phyloP scores from a whole-genome alignment of 202 grass and related monocot genomes.

The Saccharum hybrid region DNA sequence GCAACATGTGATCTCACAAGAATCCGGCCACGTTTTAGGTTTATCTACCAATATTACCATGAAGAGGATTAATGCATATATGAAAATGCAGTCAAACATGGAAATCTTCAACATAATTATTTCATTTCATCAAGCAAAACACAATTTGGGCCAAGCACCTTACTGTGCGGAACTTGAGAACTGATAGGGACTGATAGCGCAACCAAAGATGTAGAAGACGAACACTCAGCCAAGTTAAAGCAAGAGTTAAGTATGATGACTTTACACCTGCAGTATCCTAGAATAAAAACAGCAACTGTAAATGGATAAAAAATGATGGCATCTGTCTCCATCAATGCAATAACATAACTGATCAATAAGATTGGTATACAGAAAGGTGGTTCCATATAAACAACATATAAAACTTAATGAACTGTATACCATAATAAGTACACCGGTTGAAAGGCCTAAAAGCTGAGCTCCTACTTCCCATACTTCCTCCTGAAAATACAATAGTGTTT shows the following conservation, averaged over 20 bases:
- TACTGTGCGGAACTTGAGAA: slow-evolving; percentile 93
- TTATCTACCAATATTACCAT: slow-evolving; percentile 65
- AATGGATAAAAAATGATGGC: slow-evolving; percentile 10
- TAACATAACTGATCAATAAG: slow-evolving; percentile 39
- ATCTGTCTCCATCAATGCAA: slow-evolving; percentile 16
- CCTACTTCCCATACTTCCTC: slow-evolving; percentile 99
- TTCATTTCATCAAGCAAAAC: slow-evolving; percentile 35
- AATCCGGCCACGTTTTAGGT: slow-evolving; percentile 83
- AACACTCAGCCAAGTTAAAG: slow-evolving; percentile 67
- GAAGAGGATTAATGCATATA: slow-evolving; percentile 8
- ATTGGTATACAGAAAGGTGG: slow-evolving; percentile 6
- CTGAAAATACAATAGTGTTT: slow-evolving; percentile 50
- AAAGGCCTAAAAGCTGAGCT: slow-evolving; percentile 78
- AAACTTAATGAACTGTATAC: slow-evolving; percentile 54
- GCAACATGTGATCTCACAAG: slow-evolving; percentile 91
- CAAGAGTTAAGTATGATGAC: slow-evolving; percentile 70
- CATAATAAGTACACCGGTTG: slow-evolving; percentile 69
- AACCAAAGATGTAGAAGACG: slow-evolving; percentile 93
- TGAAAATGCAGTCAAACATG: slow-evolving; percentile 31
- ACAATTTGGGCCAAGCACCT: slow-evolving; percentile 72
- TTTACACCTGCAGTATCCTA: slow-evolving; percentile 81
- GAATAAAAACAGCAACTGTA: slow-evolving; percentile 34
- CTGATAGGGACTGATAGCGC: slow-evolving; percentile 77
- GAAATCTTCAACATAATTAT: slow-evolving; percentile 40
- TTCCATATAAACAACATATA: slow-evolving; percentile 22